These are phyloP conservation scores for Kuraishia cidri DNA, from an alignment of 805 yeast species.

Conservation along the genomic window DNA sequence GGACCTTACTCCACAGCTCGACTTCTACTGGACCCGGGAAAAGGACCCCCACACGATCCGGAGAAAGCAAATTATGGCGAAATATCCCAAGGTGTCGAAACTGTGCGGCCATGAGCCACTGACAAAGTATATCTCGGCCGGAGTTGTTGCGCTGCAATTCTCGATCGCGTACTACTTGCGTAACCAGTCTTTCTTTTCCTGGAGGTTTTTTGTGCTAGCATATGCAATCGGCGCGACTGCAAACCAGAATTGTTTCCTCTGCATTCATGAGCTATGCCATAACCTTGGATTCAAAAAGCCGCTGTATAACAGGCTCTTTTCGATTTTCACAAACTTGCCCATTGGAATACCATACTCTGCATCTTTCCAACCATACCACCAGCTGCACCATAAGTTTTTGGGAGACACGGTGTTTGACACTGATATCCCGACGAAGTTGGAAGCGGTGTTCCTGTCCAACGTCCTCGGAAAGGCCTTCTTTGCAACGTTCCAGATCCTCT, in stretches of 20 bases:
- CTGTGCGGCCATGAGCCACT: constrained; percentile 80
- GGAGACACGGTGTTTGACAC: constrained; percentile 84
- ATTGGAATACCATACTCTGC: constrained; percentile 90
- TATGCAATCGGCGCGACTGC: constrained; percentile 82
- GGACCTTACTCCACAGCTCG: constrained; percentile 21
- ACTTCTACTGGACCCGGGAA: constrained; percentile 78
- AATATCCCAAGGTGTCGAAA: constrained; percentile 72
- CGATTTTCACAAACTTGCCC: constrained; percentile 74
- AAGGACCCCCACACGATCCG: constrained; percentile 76
- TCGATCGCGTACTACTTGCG: constrained; percentile 52
- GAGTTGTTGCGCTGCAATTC: constrained; percentile 65
- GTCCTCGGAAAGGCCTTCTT: constrained; percentile 84
- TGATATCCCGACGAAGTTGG: constrained; percentile 76
- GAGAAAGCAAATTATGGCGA: constrained; percentile 62
- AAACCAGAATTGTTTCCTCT: constrained; percentile 75
- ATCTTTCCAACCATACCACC: constrained; percentile 83
- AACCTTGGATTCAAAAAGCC: constrained; percentile 79
- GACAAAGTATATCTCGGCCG: constrained; percentile 66
- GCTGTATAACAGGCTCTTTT: constrained; percentile 63
- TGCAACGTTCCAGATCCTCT: constrained; percentile 81
- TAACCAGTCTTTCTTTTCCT: constrained; percentile 39
- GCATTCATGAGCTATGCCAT: constrained; percentile 84
- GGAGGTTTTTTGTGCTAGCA: constrained; percentile 52
- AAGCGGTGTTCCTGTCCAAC: constrained; percentile 65
- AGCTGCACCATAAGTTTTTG: constrained; percentile 81